Percentiles rank a stretch among this genome's conserved stretches.
These are phyloP conservation scores for Entoloma clypeatum DNA, from an alignment of 1,284 basidiomycete genomes.

Conservation along the genomic window DNA sequence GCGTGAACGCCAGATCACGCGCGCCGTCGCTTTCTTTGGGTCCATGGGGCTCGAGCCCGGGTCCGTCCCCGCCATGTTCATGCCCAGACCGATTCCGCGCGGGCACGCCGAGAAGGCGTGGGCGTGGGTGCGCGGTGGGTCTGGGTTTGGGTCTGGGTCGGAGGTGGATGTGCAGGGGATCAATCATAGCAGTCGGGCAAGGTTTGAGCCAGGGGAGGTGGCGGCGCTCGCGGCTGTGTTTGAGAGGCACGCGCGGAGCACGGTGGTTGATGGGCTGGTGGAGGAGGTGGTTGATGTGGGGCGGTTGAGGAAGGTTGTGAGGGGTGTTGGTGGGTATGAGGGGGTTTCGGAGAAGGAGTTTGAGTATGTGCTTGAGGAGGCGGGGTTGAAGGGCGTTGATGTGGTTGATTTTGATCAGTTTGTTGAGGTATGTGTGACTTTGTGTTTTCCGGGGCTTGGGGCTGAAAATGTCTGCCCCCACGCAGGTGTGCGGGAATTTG, in stretches of 20 bases:
- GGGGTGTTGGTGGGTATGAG: conserved; percentile 49
- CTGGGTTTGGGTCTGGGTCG: conserved; percentile 26
- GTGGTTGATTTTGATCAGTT: conserved; percentile 76
- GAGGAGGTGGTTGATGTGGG: conserved; percentile 32
- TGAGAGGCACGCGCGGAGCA: conserved; percentile 29
- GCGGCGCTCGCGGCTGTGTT: conserved; percentile 59
- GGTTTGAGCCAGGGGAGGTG: conserved; percentile 69
- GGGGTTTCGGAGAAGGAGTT: conserved; percentile 54
- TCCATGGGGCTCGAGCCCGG: conserved; percentile 71
- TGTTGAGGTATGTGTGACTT: conserved; percentile 59
- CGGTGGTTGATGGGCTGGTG: conserved; percentile 16
- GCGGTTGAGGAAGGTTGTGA: conserved; percentile 39
- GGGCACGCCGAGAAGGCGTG: conserved; percentile 36
- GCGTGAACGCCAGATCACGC: conserved; percentile 37
- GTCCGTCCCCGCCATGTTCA: conserved; percentile 22
- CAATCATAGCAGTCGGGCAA: conserved; percentile 19
- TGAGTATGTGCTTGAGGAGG: conserved; percentile 72
- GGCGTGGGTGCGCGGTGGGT: conserved; percentile 24
- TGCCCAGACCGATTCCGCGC: conserved; percentile 28
- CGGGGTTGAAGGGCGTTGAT: conserved; percentile 55
- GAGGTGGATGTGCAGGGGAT: conserved; percentile 13
- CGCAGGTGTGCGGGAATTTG: conserved; percentile 73
- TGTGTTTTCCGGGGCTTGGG: conserved; percentile 1
- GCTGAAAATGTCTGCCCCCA: conserved; percentile 4
- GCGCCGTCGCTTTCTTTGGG: conserved; percentile 62